These are phyloP conservation scores for Xylaria curta DNA, from an alignment of 495 filamentous ascomycete species.

Conservation along the genomic window DNA sequence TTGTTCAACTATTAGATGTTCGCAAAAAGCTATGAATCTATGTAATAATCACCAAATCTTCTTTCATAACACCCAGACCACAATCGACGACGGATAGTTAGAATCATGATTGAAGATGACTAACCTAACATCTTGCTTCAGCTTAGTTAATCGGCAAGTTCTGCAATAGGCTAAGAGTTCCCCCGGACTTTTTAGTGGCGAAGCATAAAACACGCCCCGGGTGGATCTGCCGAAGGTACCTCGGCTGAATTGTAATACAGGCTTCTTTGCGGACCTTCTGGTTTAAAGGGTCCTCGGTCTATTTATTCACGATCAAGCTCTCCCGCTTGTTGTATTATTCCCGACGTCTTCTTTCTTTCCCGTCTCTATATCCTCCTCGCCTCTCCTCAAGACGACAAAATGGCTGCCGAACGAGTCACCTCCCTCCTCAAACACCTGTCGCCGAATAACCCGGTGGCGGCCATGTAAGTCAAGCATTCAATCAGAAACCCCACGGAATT, in stretches of 20 bases:
- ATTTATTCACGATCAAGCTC: neutral
- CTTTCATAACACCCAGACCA: neutral
- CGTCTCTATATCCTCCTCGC: neutral
- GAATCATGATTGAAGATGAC: neutral
- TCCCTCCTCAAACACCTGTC: conserved; percentile 89
- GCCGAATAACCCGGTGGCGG: conserved; percentile 68
- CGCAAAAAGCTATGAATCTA: no score
- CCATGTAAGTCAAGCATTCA: conserved; percentile 67
- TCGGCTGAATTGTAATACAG: conserved; percentile 20
- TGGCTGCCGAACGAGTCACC: conserved; percentile 85
- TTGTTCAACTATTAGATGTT: neutral
- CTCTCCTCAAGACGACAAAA: conserved; percentile 47
- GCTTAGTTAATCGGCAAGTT: neutral
- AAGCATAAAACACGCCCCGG: neutral
- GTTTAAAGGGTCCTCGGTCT: neutral
- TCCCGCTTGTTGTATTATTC: neutral
- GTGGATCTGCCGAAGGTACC: conserved; percentile 29
- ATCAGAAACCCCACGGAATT: neutral
- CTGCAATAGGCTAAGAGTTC: neutral
- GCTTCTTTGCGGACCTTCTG: neutral
- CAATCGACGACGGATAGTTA: neutral
- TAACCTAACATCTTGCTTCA: conserved; percentile 16
- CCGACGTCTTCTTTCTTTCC: neutral
- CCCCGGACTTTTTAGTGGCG: conserved; percentile 17
- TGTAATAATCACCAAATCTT: neutral